Conservation (phyloP, 2,329 filamentous ascomycete genomes). For the Emmonsiellopsis sp. region DNA sequence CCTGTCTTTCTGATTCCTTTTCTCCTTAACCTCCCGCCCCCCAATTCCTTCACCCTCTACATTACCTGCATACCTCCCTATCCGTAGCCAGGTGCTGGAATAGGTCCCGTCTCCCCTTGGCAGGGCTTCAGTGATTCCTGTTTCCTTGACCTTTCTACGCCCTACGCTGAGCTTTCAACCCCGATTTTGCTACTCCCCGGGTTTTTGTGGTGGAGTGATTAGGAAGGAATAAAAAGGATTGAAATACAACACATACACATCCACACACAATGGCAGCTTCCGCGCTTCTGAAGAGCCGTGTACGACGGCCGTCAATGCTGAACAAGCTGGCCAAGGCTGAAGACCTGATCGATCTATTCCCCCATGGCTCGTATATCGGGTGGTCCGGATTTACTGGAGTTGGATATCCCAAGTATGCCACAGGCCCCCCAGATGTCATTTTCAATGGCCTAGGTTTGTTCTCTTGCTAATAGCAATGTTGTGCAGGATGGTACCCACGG, state of each 20-base stretch:
- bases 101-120: no score
- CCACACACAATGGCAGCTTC: constrained; percentile 40
- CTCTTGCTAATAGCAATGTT: background rate
- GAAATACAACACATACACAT: background rate
- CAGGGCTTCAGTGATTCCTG: no score
- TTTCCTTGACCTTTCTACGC: no score
- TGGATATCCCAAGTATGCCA: constrained; percentile 70
- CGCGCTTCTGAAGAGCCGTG: constrained; percentile 64
- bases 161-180: no score
- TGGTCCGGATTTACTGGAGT: constrained; percentile 90
- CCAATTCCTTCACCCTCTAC: no score
- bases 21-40: no score
- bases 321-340: constrained; percentile 71
- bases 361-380: constrained; percentile 75
- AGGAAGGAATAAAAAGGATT: background rate
- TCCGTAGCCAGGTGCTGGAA: no score
- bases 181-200: background rate
- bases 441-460: background rate
- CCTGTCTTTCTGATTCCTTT: no score
- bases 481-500: constrained; percentile 67
- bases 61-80: no score
- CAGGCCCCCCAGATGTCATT: background rate
- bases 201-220: no score
- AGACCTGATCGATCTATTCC: constrained; percentile 71
- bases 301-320: constrained; percentile 66